Evolutionary conservation across 176 grass and related monocot genomes (phyloP), one percentile per base, ranked within the genome.

Genomic region (Areca catechu): DNA sequence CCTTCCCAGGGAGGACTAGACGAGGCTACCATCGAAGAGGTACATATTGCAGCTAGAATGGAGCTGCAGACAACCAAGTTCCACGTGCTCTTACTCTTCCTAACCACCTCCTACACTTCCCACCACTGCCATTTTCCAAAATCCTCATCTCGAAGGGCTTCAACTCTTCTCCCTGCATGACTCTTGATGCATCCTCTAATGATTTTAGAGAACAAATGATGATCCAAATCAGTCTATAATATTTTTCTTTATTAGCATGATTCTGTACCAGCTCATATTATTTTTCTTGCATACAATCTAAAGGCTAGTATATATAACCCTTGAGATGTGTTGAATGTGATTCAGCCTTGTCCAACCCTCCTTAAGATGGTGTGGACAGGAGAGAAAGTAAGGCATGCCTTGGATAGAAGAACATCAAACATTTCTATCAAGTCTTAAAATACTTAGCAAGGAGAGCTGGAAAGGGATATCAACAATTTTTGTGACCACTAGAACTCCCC

Each of bases 371-470:
- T 62, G 73, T 49, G 58, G 62, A 68, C 77, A 76, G 3, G 24
- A 80, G 37, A 73, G 77, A 58, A 80, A 85, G 73, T 80, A 76
- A 85, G 79, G 79, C 62, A 71, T 82, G 49, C 79, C 79, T 75
- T 88, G 84, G 84, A 88, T 79, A 58, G 79, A 88, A 83, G 84
- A 88, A 71, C 84, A 88, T 68, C 71, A 75, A 34, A 82, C 76
- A 71, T 88, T 88, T 71, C 75, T 88, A 56, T 67, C 71, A 62
- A 75, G 84, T 57, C 74, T 88, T 71, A 79, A 88, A 71, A 88
- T 79, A 56, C 71, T 79, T 52, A 75, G 84, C 21, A 88, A 88
- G 58, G 84, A 75, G 58, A 71, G 78, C 56, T 88, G 84, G 84
- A 83, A 71, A 76, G 84, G 75, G 51, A 88, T 88, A 76, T 71